Percentiles rank a stretch among this genome's conserved stretches.
Conservation (phyloP, 768 basidiomycete species). For the Tylopilus subfusipes region DNA sequence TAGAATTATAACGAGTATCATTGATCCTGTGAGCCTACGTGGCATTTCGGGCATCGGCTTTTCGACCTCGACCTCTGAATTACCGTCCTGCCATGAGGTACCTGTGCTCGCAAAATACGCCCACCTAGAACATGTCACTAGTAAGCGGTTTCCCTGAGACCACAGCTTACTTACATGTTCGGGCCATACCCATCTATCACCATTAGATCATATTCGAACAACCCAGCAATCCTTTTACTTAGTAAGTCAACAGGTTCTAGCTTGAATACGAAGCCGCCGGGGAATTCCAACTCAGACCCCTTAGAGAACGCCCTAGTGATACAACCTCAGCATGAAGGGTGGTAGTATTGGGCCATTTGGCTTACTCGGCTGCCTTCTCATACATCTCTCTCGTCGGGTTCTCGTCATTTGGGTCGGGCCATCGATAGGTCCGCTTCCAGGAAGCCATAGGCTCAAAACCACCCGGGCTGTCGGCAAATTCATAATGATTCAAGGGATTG, state of each 20-base stretch:
- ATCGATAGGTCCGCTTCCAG: slow-evolving; percentile 17
- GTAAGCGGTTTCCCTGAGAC: background rate
- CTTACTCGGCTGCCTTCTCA: slow-evolving; percentile 11
- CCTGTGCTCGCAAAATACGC: slow-evolving; percentile 12
- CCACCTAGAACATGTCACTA: slow-evolving; percentile 5
- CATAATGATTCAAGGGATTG: slow-evolving; percentile 18
- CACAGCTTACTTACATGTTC: slow-evolving; percentile 11
- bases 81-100: too few relatives aligned
- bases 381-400: slow-evolving; percentile 11
- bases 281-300: background rate
- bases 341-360: too few relatives aligned
- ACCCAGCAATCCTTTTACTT: slow-evolving; percentile 11
- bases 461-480: slow-evolving; percentile 4
- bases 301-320: slow-evolving; percentile 4
- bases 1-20: background rate
- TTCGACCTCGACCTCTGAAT: background rate
- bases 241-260: slow-evolving; percentile 10
- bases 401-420: background rate
- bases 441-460: background rate
- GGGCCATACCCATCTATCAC: slow-evolving; percentile 7
- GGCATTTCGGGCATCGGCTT: background rate
- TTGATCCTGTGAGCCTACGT: background rate
- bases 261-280: background rate
- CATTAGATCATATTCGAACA: slow-evolving; percentile 17
- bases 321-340: background rate